Conservation (phyloP, 257 asterid genomes). For the Fraxinus quadrangulata region DNA sequence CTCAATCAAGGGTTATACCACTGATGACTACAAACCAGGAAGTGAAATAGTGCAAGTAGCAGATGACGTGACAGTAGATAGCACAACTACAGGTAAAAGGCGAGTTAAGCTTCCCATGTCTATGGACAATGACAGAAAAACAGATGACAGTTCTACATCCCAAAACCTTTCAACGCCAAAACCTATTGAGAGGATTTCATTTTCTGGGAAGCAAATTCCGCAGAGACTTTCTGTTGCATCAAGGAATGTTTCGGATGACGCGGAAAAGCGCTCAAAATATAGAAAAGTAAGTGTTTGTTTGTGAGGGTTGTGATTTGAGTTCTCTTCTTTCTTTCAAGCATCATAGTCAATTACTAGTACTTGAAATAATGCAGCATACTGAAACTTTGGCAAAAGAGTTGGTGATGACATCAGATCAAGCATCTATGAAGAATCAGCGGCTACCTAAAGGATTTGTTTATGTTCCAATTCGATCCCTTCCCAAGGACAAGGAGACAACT, state of each 20-base stretch:
- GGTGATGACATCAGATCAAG: slow-evolving; percentile 92
- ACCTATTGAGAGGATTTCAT: slow-evolving; percentile 50
- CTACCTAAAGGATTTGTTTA: slow-evolving; percentile 87
- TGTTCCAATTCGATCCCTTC: slow-evolving; percentile 69
- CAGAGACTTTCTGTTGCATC: slow-evolving; percentile 48
- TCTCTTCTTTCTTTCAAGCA: neutral
- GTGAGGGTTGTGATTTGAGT: neutral
- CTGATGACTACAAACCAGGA: slow-evolving; percentile 74
- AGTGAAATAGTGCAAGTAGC: slow-evolving; percentile 75
- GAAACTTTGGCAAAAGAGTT: slow-evolving; percentile 88
- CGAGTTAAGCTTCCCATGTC: slow-evolving; percentile 54
- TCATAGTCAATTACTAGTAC: neutral
- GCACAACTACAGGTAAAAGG: slow-evolving; percentile 77
- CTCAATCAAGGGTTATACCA: slow-evolving; percentile 61
- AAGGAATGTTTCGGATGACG: slow-evolving; percentile 51
- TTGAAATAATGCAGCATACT: slow-evolving; percentile 47
- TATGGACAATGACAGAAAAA: slow-evolving; percentile 68
- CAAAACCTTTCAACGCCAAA: slow-evolving; percentile 52
- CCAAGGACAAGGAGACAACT: slow-evolving; percentile 66
- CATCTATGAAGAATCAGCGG: slow-evolving; percentile 82
- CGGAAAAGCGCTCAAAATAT: slow-evolving; percentile 48
- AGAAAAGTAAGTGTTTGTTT: slow-evolving; percentile 53
- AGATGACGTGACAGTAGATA: slow-evolving; percentile 85
- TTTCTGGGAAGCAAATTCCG: slow-evolving; percentile 83
- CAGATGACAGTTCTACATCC: slow-evolving; percentile 75